These are phyloP conservation scores for Glaciozyma martinii DNA, from an alignment of 768 basidiomycete genomes.

Conservation along the genomic window DNA sequence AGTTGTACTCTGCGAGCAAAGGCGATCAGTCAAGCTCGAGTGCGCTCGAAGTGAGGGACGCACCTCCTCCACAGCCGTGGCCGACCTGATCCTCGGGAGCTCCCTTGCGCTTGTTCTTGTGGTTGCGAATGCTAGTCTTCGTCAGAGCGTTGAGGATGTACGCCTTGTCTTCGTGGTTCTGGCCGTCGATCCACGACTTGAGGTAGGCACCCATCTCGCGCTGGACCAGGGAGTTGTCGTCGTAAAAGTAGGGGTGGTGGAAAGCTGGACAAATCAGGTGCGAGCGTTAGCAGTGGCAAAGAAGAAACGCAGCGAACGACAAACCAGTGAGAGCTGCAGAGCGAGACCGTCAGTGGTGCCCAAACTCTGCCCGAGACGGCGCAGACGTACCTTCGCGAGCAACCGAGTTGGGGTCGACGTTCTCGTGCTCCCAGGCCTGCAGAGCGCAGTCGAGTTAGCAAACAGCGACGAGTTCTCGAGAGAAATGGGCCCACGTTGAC, in stretches of 20 bases:
- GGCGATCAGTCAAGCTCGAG: background rate
- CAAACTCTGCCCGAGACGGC: too few relatives aligned
- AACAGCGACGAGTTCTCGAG: background rate
- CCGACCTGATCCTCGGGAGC: constrained; percentile 47
- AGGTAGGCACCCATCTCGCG: constrained; percentile 62
- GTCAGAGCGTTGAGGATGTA: constrained; percentile 48
- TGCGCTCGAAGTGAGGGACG: background rate
- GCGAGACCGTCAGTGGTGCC: too few relatives aligned
- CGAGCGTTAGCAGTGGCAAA: background rate
- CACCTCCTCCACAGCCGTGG: constrained; percentile 43
- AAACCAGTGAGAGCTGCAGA: too few relatives aligned
- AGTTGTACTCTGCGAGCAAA: constrained; percentile 12
- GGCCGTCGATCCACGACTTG: constrained; percentile 52
- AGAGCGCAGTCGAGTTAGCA: background rate
- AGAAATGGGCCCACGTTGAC: constrained; percentile 31
- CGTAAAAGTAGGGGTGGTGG: constrained; percentile 77
- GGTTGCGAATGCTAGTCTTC: constrained; percentile 57
- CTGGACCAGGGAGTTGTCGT: constrained; percentile 56
- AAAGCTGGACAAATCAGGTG: constrained; percentile 51
- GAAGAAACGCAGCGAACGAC: too few relatives aligned
- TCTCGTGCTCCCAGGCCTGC: constrained; percentile 41
- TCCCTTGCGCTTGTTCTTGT: constrained; percentile 57
- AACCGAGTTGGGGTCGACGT: constrained; percentile 16
- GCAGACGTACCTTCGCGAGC: constrained; percentile 9
- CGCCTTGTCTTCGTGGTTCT: constrained; percentile 46